Percentiles rank a stretch among this genome's conserved stretches.
Evolutionary conservation across 2,329 filamentous ascomycete species (phyloP).

Genomic region (Pyricularia sp.): DNA sequence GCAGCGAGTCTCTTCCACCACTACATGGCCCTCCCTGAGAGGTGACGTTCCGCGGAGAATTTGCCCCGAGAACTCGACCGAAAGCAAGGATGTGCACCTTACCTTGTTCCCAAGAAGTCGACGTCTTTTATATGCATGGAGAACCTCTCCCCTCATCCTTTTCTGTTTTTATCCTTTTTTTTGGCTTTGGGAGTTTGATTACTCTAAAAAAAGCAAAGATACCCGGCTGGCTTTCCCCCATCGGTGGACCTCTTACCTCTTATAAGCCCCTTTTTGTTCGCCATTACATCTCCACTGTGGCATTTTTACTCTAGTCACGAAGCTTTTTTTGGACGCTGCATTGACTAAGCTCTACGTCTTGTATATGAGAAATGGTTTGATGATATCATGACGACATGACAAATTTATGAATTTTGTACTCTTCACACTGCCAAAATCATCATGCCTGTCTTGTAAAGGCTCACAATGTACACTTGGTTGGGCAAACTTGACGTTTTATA

Average conservation of each 20-base stretch:
- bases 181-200: background rate
- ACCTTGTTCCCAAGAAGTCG: background rate
- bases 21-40: background rate
- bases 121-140: background rate
- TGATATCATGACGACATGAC: background rate
- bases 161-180: background rate
- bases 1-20: background rate
- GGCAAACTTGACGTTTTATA: too few relatives aligned
- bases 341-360: background rate
- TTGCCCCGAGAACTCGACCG: too few relatives aligned
- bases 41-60: background rate
- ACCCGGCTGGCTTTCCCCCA: background rate
- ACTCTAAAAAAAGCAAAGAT: background rate
- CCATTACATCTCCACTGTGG: background rate
- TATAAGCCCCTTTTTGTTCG: background rate
- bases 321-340: background rate
- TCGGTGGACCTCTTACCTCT: background rate
- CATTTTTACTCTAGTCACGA: background rate
- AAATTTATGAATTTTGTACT: background rate
- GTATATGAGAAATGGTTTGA: background rate
- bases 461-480: too few relatives aligned
- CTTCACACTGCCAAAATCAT: background rate
- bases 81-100: too few relatives aligned
- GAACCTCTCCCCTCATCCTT: too few relatives aligned
- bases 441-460: too few relatives aligned